Conservation (phyloP, 106 monocot genomes). For the Dioscorea alata region DNA sequence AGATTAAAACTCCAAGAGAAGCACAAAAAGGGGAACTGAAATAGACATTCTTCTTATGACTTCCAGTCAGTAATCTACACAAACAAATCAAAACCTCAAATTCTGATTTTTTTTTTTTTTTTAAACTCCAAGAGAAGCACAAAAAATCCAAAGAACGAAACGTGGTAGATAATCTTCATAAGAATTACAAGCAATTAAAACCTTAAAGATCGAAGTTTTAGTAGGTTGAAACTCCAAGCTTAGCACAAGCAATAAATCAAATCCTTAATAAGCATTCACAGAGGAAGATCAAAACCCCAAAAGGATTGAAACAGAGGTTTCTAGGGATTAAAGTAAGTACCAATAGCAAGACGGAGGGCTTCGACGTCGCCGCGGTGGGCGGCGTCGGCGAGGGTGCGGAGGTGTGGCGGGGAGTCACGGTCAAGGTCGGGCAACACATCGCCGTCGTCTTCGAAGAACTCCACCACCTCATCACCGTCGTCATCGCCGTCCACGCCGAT, state of each 20-base stretch:
- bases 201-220: background rate
- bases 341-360: slow-evolving; percentile 44
- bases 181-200: background rate
- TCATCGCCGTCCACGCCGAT: slow-evolving; percentile 34
- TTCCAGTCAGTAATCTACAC: no score
- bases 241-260: background rate
- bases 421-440: slow-evolving; percentile 19
- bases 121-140: no score
- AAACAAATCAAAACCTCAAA: no score
- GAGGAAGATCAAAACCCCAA: background rate
- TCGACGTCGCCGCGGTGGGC: slow-evolving; percentile 38
- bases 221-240: no score
- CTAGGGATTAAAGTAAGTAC: slow-evolving; percentile 1
- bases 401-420: slow-evolving; percentile 29
- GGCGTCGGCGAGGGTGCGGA: slow-evolving; percentile 35
- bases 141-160: no score
- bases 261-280: no score
- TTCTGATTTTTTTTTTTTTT: no score
- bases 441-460: slow-evolving; percentile 5
- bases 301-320: background rate
- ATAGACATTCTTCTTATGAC: no score
- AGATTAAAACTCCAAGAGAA: background rate
- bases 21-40: background rate
- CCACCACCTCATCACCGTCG: slow-evolving; percentile 28
- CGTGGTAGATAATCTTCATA: no score